These are phyloP conservation scores for Syzygium syzygioides DNA, from an alignment of 441 rosid species.

Conservation along the genomic window DNA sequence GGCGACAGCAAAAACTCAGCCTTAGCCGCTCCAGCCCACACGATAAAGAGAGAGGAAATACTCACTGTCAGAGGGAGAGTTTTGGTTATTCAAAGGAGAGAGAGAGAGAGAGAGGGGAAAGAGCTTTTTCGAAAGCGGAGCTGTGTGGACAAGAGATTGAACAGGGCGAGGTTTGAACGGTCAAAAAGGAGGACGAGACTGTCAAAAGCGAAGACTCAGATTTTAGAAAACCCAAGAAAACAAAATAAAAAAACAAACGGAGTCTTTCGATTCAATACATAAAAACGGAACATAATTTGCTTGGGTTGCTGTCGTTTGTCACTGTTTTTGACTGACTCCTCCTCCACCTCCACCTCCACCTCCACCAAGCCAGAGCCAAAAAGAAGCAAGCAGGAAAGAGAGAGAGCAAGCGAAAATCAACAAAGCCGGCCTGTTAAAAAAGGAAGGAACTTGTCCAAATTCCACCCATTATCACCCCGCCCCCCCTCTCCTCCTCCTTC, in stretches of 20 bases:
- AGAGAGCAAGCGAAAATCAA: neutral
- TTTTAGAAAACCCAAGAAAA: neutral
- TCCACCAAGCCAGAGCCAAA: neutral
- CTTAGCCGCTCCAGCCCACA: neutral
- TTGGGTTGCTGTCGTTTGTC: slow-evolving; percentile 27
- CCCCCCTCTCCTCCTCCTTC: neutral
- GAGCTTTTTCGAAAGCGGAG: slow-evolving; percentile 4
- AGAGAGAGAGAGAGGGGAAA: neutral
- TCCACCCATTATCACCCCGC: neutral
- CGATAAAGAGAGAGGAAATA: neutral
- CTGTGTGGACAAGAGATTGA: slow-evolving; percentile 6
- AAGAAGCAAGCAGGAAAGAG: neutral
- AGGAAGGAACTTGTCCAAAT: neutral
- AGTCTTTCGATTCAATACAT: neutral
- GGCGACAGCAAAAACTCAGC: neutral
- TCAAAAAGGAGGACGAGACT: slow-evolving; percentile 32
- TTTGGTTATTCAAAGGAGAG: neutral
- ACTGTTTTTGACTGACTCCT: slow-evolving; percentile 18
- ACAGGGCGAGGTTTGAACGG: slow-evolving; percentile 33
- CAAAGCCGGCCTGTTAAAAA: neutral
- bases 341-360: slow-evolving; percentile 1
- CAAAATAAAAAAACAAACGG: neutral
- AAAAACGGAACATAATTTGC: slow-evolving; percentile 17
- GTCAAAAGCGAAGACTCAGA: slow-evolving; percentile 9
- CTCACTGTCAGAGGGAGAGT: neutral